Percentiles rank a stretch among this genome's conserved stretches.
Evolutionary conservation across 2,329 filamentous ascomycete species (phyloP).

Genomic region (Neofusicoccum kwambonambiense): DNA sequence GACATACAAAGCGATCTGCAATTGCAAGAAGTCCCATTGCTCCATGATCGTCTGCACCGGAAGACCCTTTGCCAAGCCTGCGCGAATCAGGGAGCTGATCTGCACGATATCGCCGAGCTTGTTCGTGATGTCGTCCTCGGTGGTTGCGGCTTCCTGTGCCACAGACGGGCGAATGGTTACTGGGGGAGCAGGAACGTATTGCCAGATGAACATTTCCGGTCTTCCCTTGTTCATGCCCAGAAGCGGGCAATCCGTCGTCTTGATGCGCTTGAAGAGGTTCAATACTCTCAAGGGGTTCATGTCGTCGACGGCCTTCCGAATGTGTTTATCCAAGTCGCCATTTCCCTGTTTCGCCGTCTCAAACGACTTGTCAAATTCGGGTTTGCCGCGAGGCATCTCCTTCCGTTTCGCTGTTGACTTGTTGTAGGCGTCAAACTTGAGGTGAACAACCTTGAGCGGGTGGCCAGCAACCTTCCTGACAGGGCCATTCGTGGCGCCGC

Average conservation of each 20-base stretch:
- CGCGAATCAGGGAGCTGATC: conserved; percentile 82
- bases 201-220: conserved; percentile 97
- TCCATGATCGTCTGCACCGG: conserved; percentile 91
- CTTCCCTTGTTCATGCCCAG: conserved; percentile 86
- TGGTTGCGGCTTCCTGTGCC: conserved; percentile 87
- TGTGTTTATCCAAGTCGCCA: conserved; percentile 82
- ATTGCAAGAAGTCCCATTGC: conserved; percentile 94
- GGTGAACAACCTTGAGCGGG: conserved; percentile 90
- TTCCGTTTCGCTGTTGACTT: conserved; percentile 86
- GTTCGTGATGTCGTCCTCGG: conserved; percentile 93
- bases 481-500: conserved; percentile 79
- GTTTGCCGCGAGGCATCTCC: conserved; percentile 75
- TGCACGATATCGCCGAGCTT: conserved; percentile 97
- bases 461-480: conserved; percentile 81
- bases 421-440: conserved; percentile 87
- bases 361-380: conserved; percentile 84
- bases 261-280: conserved; percentile 88
- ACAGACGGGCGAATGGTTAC: conserved; percentile 94
- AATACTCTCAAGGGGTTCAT: conserved; percentile 84
- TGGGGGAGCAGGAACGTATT: conserved; percentile 89
- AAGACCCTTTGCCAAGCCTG: conserved; percentile 78
- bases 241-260: conserved; percentile 82
- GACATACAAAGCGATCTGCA: conserved; percentile 96
- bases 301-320: conserved; percentile 91
- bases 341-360: conserved; percentile 73